Percentiles rank a stretch among this genome's conserved stretches.
phyloP scores from a whole-genome alignment of 495 filamentous ascomycete species.

The Penicillium lagena region DNA sequence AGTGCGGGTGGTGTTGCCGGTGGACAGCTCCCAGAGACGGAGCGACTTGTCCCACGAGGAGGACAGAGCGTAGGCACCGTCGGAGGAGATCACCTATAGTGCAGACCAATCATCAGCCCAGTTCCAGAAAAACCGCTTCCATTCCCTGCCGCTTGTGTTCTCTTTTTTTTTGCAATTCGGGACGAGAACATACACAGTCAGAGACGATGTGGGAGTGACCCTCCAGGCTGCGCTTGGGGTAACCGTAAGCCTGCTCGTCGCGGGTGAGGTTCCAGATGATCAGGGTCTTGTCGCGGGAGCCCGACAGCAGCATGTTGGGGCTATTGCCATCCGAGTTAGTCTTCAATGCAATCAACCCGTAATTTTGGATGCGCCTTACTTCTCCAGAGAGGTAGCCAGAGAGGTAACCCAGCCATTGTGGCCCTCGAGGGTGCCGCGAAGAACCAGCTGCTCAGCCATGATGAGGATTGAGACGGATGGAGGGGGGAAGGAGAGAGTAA shows the following conservation, averaged over 20 bases:
- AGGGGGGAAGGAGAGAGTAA: conserved; percentile 39
- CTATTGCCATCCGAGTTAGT: conserved; percentile 35
- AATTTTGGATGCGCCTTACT: conserved; percentile 50
- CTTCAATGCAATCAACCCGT: conserved; percentile 24
- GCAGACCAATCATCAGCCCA: conserved; percentile 9
- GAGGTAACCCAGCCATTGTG: conserved; percentile 71
- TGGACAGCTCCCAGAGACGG: conserved; percentile 97
- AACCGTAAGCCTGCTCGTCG: conserved; percentile 94
- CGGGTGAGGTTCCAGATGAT: conserved; percentile 99
- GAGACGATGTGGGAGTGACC: conserved; percentile 99
- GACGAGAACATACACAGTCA: conserved; percentile 77
- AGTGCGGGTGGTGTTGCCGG: conserved; percentile 89
- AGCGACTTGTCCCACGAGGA: conserved; percentile 99
- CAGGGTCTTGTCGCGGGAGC: conserved; percentile 93
- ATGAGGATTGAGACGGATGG: conserved; percentile 41
- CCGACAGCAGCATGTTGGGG: conserved; percentile 99
- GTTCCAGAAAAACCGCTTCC: conserved; percentile 1
- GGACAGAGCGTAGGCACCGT: conserved; percentile 98
- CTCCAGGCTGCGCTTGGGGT: conserved; percentile 96
- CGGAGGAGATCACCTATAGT: conserved; percentile 93
- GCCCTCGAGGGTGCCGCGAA: conserved; percentile 96
- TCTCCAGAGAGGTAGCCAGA: conserved; percentile 97
- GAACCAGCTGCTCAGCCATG: conserved; percentile 95
- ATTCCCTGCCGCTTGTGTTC: conserved; percentile 9
- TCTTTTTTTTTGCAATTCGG: conserved; percentile 7